Evolutionary conservation across 768 basidiomycete genomes (phyloP).

Genomic region (Amyloporia xantha): DNA sequence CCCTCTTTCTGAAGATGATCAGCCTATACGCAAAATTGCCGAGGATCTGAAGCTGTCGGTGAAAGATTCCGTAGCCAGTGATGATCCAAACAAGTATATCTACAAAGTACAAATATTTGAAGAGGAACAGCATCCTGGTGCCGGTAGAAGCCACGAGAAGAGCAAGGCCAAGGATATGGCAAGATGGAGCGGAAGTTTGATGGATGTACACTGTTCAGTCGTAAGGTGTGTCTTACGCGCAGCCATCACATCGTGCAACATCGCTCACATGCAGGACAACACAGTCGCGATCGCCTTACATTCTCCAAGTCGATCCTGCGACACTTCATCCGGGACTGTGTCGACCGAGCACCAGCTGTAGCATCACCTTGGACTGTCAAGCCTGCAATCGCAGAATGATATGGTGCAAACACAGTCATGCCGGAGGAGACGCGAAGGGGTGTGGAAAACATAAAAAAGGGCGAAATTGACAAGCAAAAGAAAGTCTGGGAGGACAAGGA

Average conservation of each 20-base stretch:
- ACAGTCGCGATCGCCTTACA: slow-evolving; percentile 89
- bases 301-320: slow-evolving; percentile 97
- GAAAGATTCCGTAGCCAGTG: slow-evolving; percentile 62
- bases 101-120: slow-evolving; percentile 83
- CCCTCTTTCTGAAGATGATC: slow-evolving; percentile 34
- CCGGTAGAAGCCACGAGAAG: slow-evolving; percentile 51
- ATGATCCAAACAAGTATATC: slow-evolving; percentile 77
- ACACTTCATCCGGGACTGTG: slow-evolving; percentile 92
- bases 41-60: slow-evolving; percentile 71
- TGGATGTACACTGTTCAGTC: slow-evolving; percentile 74
- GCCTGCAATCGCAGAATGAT: slow-evolving; percentile 71
- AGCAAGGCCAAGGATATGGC: slow-evolving; percentile 44
- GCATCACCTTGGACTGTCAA: slow-evolving; percentile 97
- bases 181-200: slow-evolving; percentile 66
- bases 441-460: slow-evolving; percentile 75
- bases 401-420: slow-evolving; percentile 82
- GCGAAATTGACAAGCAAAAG: slow-evolving; percentile 90
- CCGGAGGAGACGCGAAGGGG: slow-evolving; percentile 75
- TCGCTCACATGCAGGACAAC: slow-evolving; percentile 43
- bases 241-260: slow-evolving; percentile 61
- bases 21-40: slow-evolving; percentile 56
- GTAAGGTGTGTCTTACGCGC: slow-evolving; percentile 72
- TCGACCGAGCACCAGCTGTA: slow-evolving; percentile 86
- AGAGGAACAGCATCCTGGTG: slow-evolving; percentile 63
- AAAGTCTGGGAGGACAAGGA: slow-evolving; percentile 88